Conservation (phyloP, 805 yeast genomes). For the Candida mattraensis region DNA sequence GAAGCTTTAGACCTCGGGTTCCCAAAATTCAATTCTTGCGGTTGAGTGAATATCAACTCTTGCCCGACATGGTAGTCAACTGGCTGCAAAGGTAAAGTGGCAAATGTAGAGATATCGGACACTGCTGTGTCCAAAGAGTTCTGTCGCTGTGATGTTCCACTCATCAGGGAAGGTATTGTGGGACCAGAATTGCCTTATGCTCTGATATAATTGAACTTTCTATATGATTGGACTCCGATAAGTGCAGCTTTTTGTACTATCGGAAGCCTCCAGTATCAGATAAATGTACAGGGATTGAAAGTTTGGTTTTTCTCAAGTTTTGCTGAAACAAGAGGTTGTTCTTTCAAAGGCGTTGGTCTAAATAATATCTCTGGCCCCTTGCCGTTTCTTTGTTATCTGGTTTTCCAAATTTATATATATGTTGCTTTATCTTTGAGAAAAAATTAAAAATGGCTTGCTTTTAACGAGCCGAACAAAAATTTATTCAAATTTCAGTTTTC, state of each 20-base stretch:
- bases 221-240: too few relatives aligned
- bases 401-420: constrained; percentile 10
- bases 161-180: constrained; percentile 1
- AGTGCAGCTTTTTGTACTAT: too few relatives aligned
- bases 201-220: too few relatives aligned
- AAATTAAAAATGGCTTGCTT: constrained; percentile 21
- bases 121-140: constrained; percentile 4
- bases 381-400: constrained; percentile 11
- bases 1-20: neutral
- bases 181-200: too few relatives aligned
- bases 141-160: constrained; percentile 5
- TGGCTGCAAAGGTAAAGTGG: constrained; percentile 1
- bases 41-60: neutral
- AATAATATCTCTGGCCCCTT: constrained; percentile 2
- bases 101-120: constrained; percentile 1
- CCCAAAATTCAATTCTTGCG: constrained; percentile 1
- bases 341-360: constrained; percentile 5
- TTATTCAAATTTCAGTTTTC: neutral
- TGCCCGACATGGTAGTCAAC: constrained; percentile 1
- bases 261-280: too few relatives aligned
- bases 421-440: constrained; percentile 12
- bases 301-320: too few relatives aligned
- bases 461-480: constrained; percentile 4
- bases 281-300: too few relatives aligned
- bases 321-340: neutral